Evolutionary conservation across 768 basidiomycete genomes (phyloP), one percentile per base, ranked within the genome.

Genomic region (Phlegmacium glaucopus): DNA sequence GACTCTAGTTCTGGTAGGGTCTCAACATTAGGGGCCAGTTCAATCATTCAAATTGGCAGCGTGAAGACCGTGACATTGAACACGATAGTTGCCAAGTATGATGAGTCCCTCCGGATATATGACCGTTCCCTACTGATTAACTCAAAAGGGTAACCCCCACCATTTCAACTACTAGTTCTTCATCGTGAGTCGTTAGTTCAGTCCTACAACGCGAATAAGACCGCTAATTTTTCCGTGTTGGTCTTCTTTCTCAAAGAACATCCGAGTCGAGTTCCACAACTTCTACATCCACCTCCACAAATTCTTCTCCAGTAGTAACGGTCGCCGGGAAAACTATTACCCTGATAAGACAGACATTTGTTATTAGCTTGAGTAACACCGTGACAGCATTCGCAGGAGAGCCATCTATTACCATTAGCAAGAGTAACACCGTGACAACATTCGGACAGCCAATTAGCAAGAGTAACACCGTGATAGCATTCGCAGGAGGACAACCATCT

Each of bases 241-340:
- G n/a, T n/a, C n/a, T n/a, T n/a, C n/a, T 32, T n/a, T 13, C 13
- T 32, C 13, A 13, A 32, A 32, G 30, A 13, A 32, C 30, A 6
- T n/a, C n/a, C n/a, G n/a, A n/a, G n/a, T 32, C 42, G 25, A 27
- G n/a, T 28, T 44, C 28, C 25, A 49, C 37, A 40, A 39, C 34
- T 17, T 43, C 45, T 2, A 45, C 49, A 10, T 50, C 52, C 15
- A 29, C 45, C 3, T 39, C 45, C 12, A 47, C 52, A n/a, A 11
- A 29, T 17, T 32, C 48, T 35, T 22, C 36, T 30, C 15, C 39
- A 18, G 47, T 54, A 18, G 22, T 29, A 28, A 27, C 16, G 16
- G 12, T n/a, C 8, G 12, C 42, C 25, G 25, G 12, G 5, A 12
- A 13, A 18, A 18, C 17, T 3, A 27, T 18, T 10, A 18, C 11